phyloP scores from a whole-genome alignment of 2,329 filamentous ascomycete species.

The Xylariaceae sp. region DNA sequence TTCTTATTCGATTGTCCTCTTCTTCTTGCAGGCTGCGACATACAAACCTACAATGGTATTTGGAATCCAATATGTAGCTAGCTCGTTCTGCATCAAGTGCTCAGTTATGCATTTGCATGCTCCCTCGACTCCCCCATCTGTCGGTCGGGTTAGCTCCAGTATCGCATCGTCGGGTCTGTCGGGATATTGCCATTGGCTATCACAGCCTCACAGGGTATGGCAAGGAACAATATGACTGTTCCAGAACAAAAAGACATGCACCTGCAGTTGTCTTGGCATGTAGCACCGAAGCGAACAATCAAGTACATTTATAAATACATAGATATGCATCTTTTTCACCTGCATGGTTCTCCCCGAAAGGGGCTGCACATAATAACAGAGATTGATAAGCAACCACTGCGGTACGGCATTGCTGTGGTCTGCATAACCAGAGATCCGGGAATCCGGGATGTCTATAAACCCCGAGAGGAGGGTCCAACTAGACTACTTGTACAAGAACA shows the following conservation, averaged over 20 bases:
- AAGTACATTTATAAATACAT: neutral
- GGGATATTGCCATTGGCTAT: constrained; percentile 2
- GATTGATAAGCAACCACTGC: neutral
- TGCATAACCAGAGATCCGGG: neutral
- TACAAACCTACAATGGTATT: no score
- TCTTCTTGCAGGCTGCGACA: no score
- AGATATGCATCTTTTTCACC: no score
- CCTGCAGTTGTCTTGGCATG: constrained; percentile 2
- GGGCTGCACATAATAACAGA: neutral
- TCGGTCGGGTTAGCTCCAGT: neutral
- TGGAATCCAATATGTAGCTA: no score
- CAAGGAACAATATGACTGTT: neutral
- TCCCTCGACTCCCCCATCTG: neutral
- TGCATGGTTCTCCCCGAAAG: neutral
- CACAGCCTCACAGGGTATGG: neutral
- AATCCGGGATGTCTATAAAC: neutral
- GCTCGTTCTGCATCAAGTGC: no score
- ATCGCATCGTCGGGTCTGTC: neutral
- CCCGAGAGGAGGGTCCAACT: neutral
- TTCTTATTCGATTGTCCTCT: no score
- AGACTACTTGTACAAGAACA: neutral
- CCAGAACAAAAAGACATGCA: neutral
- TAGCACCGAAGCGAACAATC: neutral
- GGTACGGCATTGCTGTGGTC: neutral
- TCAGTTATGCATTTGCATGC: neutral